Evolutionary conservation across 2,329 filamentous ascomycete genomes (phyloP).

Genomic region (Lachnellula cervina): DNA sequence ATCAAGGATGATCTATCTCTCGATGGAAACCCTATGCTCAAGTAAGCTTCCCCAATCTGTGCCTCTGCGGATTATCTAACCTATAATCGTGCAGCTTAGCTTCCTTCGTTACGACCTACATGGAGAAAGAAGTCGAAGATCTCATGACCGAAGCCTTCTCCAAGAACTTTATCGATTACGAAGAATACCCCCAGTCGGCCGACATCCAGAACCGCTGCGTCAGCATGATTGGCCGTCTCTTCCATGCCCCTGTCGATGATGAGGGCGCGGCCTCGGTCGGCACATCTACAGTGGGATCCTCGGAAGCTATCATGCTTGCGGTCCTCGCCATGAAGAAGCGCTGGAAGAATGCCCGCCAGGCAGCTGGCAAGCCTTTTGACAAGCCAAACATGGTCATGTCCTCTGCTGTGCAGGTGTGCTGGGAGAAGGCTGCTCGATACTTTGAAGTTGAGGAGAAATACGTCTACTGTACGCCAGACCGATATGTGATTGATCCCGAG

Average conservation of each 20-base stretch:
- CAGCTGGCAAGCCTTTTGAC: conserved; percentile 74
- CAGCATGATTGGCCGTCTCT: conserved; percentile 84
- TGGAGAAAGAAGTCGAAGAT: conserved; percentile 94
- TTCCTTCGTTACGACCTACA: conserved; percentile 93
- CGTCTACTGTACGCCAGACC: conserved; percentile 56
- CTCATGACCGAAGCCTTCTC: conserved; percentile 89
- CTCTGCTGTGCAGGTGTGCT: conserved; percentile 92
- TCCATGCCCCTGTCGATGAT: conserved; percentile 64
- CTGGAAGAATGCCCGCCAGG: conserved; percentile 83
- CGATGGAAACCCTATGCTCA: conserved; percentile 86
- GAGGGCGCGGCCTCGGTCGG: conserved; percentile 65
- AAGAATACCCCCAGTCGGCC: conserved; percentile 75
- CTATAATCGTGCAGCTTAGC: conserved; percentile 57
- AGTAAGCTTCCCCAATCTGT: conserved; percentile 44
- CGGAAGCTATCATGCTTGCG: conserved; percentile 79
- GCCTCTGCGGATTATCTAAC: conserved; percentile 5
- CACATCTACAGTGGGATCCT: conserved; percentile 83
- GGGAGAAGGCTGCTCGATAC: conserved; percentile 88
- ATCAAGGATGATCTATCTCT: conserved; percentile 92
- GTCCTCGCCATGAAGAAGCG: conserved; percentile 92
- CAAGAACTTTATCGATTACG: conserved; percentile 94
- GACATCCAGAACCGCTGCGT: conserved; percentile 91
- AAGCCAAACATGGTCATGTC: conserved; percentile 94
- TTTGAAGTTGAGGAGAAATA: conserved; percentile 91
- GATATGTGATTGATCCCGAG: conserved; percentile 60